These are phyloP conservation scores for Omphalotus olearius DNA, from an alignment of 1,284 basidiomycete genomes.

Conservation along the genomic window DNA sequence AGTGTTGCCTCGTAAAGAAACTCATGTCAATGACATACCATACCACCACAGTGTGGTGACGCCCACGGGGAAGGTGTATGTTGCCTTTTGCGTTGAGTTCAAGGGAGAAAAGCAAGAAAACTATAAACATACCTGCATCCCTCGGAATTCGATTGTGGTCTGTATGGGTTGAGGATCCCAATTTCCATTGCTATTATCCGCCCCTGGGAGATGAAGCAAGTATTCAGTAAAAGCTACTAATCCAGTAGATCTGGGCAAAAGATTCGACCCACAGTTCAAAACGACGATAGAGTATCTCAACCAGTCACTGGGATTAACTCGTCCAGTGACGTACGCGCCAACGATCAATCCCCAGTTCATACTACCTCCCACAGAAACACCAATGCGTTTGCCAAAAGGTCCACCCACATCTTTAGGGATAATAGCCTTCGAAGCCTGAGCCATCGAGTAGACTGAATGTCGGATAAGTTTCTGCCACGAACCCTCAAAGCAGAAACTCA, in stretches of 20 bases:
- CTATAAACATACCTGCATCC: constrained; percentile 46
- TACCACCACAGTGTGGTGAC: constrained; percentile 46
- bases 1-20: neutral
- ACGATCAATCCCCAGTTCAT: constrained; percentile 58
- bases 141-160: constrained; percentile 68
- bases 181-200: constrained; percentile 43
- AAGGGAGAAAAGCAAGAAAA: neutral
- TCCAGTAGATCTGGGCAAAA: neutral
- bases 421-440: constrained; percentile 69
- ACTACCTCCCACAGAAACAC: constrained; percentile 53
- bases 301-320: constrained; percentile 54
- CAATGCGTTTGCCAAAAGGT: constrained; percentile 64
- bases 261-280: constrained; percentile 46
- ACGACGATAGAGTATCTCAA: constrained; percentile 66
- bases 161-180: constrained; percentile 61
- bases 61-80: constrained; percentile 65
- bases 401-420: constrained; percentile 64
- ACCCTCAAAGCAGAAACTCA: constrained; percentile 25
- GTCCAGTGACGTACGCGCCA: constrained; percentile 58
- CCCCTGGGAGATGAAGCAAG: constrained; percentile 32
- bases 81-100: constrained; percentile 34
- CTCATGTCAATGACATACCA: constrained; percentile 9
- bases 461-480: neutral
- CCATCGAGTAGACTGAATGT: constrained; percentile 62
- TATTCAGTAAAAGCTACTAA: constrained; percentile 10